Conservation (phyloP, 371 early-diverging fungal species). For the Dentiscutata heterogama region DNA sequence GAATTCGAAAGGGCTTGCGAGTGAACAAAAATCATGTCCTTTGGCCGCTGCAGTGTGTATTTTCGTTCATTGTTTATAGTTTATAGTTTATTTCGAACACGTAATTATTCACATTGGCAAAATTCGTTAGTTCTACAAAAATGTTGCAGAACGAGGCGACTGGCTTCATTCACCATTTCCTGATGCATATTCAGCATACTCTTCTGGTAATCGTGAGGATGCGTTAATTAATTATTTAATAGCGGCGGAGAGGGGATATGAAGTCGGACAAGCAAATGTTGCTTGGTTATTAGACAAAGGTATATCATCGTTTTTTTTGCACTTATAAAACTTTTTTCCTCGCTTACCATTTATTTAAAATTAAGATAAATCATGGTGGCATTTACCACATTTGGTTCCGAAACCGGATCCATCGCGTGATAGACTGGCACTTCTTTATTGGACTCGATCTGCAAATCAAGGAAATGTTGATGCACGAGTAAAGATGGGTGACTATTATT, state of each 20-base stretch:
- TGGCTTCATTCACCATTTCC: slow-evolving; percentile 78
- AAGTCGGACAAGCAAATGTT: slow-evolving; percentile 86
- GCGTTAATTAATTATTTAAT: slow-evolving; percentile 78
- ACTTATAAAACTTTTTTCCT: not conserved
- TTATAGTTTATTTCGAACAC: not conserved
- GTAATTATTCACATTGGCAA: too few relatives aligned
- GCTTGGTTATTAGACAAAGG: slow-evolving; percentile 90
- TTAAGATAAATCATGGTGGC: slow-evolving; percentile 30
- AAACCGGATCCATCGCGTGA: slow-evolving; percentile 50
- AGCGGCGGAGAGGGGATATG: slow-evolving; percentile 89
- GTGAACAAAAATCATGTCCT: slow-evolving; percentile 56
- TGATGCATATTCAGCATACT: slow-evolving; percentile 65
- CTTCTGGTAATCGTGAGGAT: slow-evolving; percentile 72
- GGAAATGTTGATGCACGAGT: slow-evolving; percentile 90
- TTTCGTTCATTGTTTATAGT: not conserved
- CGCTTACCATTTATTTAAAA: not conserved
- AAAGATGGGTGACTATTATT: slow-evolving; percentile 95
- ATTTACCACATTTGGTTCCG: slow-evolving; percentile 42
- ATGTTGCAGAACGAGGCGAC: slow-evolving; percentile 86
- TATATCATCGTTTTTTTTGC: slow-evolving; percentile 47
- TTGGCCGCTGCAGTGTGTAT: slow-evolving; percentile 66
- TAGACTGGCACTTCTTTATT: slow-evolving; percentile 81
- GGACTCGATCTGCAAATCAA: slow-evolving; percentile 97
- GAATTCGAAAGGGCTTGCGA: slow-evolving; percentile 58
- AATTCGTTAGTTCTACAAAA: slow-evolving; percentile 75